These are phyloP conservation scores for Tolypocladium tropicale DNA, from an alignment of 2,329 filamentous ascomycete genomes.

Conservation along the genomic window DNA sequence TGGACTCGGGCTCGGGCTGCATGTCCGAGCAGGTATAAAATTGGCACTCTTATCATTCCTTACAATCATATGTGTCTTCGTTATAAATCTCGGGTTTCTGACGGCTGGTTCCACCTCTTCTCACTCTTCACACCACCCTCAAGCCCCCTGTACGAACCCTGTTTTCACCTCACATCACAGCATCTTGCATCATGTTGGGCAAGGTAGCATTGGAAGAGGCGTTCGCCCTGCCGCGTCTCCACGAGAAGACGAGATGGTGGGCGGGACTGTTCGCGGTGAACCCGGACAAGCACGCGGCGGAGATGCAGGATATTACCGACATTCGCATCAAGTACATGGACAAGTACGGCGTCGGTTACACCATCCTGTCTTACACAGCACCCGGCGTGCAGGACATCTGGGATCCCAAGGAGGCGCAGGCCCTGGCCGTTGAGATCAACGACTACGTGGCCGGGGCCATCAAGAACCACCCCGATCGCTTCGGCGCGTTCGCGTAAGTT, in stretches of 20 bases:
- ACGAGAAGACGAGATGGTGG: constrained; percentile 51
- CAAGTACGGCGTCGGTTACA: constrained; percentile 36
- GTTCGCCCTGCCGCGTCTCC: constrained; percentile 47
- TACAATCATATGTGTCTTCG: background rate
- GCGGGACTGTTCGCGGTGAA: constrained; percentile 49
- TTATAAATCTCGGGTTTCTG: background rate
- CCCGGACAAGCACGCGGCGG: constrained; percentile 43
- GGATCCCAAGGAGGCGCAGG: constrained; percentile 29
- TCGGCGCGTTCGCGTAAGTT: constrained; percentile 34
- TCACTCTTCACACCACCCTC: background rate
- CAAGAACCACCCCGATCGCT: constrained; percentile 25
- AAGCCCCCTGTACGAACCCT: background rate
- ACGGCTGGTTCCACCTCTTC: background rate
- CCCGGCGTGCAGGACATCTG: constrained; percentile 37
- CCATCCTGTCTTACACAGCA: constrained; percentile 36
- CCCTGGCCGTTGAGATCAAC: constrained; percentile 30
- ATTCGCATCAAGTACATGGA: constrained; percentile 32
- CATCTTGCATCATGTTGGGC: constrained; percentile 35
- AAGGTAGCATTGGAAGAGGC: constrained; percentile 55
- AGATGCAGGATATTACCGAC: constrained; percentile 36
- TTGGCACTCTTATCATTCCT: background rate
- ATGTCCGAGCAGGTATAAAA: background rate
- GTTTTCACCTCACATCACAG: background rate
- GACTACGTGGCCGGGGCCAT: constrained; percentile 28
- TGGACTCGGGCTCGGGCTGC: background rate